Base-by-base conservation (phyloP, 257 asterid genomes). In the Solanum lycopersicoides region DNA sequence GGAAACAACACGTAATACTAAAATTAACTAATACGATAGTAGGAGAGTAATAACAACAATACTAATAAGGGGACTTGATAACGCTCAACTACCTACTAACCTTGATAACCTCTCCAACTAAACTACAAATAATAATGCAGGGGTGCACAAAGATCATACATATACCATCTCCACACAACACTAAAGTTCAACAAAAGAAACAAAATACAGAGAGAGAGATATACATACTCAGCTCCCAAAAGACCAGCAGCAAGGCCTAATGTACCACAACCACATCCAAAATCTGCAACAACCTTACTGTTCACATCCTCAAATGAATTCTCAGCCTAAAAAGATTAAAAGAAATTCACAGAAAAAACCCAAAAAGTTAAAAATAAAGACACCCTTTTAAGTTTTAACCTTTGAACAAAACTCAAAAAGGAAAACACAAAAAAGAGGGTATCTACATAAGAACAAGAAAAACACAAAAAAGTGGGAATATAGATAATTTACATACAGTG, bases 191-290 rank as follows among this genome's bases (percentile, higher is more conserved):
- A 12, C 37, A 89, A 87, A 66, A 45, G 45, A 45, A 66, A 75
- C 37, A 42, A 85, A 41, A 42, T 74, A 8, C 30, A 86, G 72
- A 11, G 34, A 71, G 3, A 39, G 21, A 7, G 16, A 16, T 30
- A 15, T 71, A 92, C 93, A 89, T 59, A 96, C 99, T 93, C 93
- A 53, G 99, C 98, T 83, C 95, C 98, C 92, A 97, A 90, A 87
- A 97, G 98, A 83, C 89, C 96, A 90, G 99, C 98, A 85, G 97
- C 99, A 88, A 97, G 90, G 88, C 99, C 98, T 41, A 95, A 92
- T 23, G 99, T 95, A 89, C 99, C 99, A 82, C 97, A 96, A 21
- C 99, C 99, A 90, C 99, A 95, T 66, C 99, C 99, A 89, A 97
- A 95, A 93, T 97, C 99, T 11, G 98, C 99, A 72, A 97, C 99